A percentile compares a stretch with the other conserved stretches of the same genome.
Conservation (phyloP, 2,329 filamentous ascomycete species). For the Alternaria hordeiaustralica region DNA sequence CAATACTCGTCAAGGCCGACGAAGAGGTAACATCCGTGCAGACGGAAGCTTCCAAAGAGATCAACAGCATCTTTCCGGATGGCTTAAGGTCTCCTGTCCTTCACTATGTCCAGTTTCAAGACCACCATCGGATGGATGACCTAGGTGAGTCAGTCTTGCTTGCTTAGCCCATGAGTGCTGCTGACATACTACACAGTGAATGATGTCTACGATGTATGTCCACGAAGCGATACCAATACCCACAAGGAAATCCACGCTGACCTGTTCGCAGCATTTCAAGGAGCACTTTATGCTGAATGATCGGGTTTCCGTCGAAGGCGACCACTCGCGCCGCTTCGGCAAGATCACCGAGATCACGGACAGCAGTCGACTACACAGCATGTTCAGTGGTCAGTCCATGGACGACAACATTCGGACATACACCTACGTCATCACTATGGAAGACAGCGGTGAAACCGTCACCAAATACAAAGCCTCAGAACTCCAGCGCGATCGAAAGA, state of each 20-base stretch:
- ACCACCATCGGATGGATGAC: slow-evolving; percentile 81
- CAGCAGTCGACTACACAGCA: slow-evolving; percentile 36
- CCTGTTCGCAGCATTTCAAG: slow-evolving; percentile 38
- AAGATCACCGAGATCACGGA: slow-evolving; percentile 41
- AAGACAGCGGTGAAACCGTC: slow-evolving; percentile 52
- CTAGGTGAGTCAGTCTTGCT: slow-evolving; percentile 58
- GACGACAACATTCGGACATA: slow-evolving; percentile 41
- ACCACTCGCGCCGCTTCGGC: slow-evolving; percentile 36
- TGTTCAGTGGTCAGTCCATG: slow-evolving; percentile 33
- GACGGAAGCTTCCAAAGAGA: slow-evolving; percentile 76
- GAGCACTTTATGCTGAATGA: slow-evolving; percentile 44
- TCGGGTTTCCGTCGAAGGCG: slow-evolving; percentile 42
- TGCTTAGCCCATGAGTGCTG: slow-evolving; percentile 40
- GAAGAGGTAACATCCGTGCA: slow-evolving; percentile 44
- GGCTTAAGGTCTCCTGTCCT: slow-evolving; percentile 89
- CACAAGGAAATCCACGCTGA: slow-evolving; percentile 7
- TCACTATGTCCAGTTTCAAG: slow-evolving; percentile 87
- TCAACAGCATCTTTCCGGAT: slow-evolving; percentile 91
- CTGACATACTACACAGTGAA: slow-evolving; percentile 22
- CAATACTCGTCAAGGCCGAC: slow-evolving; percentile 29
- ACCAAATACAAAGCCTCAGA: slow-evolving; percentile 59
- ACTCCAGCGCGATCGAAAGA: slow-evolving; percentile 84
- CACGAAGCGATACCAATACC: neutral
- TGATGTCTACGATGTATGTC: slow-evolving; percentile 16
- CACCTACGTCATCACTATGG: slow-evolving; percentile 42